phyloP scores from a whole-genome alignment of 495 filamentous ascomycete species.

The Terfezia claveryi region DNA sequence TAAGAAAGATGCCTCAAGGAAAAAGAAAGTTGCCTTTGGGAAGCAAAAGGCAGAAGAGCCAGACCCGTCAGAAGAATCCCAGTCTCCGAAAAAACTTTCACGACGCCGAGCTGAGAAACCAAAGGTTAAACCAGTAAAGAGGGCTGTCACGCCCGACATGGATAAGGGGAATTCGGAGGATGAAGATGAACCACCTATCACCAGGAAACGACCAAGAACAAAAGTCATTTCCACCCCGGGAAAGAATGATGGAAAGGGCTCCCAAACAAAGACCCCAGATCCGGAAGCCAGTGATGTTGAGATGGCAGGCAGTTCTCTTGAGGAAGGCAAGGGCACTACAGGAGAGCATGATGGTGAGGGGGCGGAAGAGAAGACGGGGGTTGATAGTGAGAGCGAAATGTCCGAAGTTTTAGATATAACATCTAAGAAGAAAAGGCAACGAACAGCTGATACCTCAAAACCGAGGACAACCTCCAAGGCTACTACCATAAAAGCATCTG shows the following conservation, averaged over 20 bases:
- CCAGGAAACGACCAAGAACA: conserved; percentile 1
- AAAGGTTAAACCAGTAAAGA: conserved; percentile 8
- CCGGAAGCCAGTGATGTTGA: too few relatives aligned
- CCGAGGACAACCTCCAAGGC: conserved; percentile 15
- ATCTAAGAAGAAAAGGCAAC: conserved; percentile 20
- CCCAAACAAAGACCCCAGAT: too few relatives aligned
- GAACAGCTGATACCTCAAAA: conserved; percentile 11
- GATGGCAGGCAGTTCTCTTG: too few relatives aligned
- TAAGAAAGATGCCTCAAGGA: not conserved
- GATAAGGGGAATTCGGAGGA: not conserved
- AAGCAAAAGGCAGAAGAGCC: too few relatives aligned
- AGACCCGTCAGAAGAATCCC: not conserved
- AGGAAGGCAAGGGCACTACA: too few relatives aligned
- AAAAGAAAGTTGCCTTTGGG: not conserved
- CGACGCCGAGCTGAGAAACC: not conserved
- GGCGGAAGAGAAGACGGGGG: too few relatives aligned
- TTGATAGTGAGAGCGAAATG: conserved; percentile 42
- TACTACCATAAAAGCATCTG: not conserved
- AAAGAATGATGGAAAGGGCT: too few relatives aligned
- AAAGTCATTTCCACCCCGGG: not conserved
- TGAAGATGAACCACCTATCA: conserved; percentile 1
- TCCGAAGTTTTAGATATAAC: conserved; percentile 48
- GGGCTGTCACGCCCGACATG: not conserved
- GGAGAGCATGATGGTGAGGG: too few relatives aligned
- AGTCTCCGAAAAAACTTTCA: not conserved